phyloP scores from a whole-genome alignment of 768 basidiomycete genomes.

The Rhodotorula taiwanensis region DNA sequence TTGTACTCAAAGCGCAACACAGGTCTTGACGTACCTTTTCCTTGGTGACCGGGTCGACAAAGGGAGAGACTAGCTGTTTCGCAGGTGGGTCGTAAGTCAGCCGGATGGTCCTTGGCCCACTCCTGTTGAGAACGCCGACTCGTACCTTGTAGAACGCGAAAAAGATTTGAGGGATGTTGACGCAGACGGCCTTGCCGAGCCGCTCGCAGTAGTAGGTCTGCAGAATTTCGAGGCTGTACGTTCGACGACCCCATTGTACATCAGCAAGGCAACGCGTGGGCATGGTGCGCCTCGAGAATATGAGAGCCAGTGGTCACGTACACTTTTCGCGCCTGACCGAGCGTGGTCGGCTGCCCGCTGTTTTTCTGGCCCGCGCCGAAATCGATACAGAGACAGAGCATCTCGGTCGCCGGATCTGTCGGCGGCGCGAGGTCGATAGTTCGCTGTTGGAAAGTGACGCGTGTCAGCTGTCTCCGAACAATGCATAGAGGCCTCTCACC shows the following conservation, averaged over 20 bases:
- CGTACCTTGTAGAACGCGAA: slow-evolving; percentile 37
- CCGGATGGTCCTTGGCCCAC: too few relatives aligned
- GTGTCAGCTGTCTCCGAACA: too few relatives aligned
- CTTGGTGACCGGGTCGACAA: slow-evolving; percentile 71
- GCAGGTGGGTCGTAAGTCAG: too few relatives aligned
- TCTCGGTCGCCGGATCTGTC: slow-evolving; percentile 29
- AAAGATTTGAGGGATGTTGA: slow-evolving; percentile 58
- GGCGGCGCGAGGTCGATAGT: slow-evolving; percentile 31
- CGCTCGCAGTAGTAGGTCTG: slow-evolving; percentile 54
- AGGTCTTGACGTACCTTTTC: slow-evolving; percentile 25
- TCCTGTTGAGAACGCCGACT: neutral
- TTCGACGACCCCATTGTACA: slow-evolving; percentile 34
- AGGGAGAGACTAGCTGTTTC: slow-evolving; percentile 43
- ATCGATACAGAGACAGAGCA: slow-evolving; percentile 40
- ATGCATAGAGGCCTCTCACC: too few relatives aligned
- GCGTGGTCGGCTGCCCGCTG: slow-evolving; percentile 36
- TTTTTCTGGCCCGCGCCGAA: slow-evolving; percentile 35
- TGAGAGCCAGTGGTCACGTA: slow-evolving; percentile 13
- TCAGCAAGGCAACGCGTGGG: neutral
- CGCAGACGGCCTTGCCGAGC: slow-evolving; percentile 63
- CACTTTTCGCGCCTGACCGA: slow-evolving; percentile 39
- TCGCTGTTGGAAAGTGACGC: slow-evolving; percentile 4
- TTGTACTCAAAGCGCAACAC: too few relatives aligned
- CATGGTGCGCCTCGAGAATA: neutral
- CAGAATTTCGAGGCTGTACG: slow-evolving; percentile 47